Evolutionary conservation across 805 yeast species (phyloP).

Genomic region (Metschnikowia kunwiensis): DNA sequence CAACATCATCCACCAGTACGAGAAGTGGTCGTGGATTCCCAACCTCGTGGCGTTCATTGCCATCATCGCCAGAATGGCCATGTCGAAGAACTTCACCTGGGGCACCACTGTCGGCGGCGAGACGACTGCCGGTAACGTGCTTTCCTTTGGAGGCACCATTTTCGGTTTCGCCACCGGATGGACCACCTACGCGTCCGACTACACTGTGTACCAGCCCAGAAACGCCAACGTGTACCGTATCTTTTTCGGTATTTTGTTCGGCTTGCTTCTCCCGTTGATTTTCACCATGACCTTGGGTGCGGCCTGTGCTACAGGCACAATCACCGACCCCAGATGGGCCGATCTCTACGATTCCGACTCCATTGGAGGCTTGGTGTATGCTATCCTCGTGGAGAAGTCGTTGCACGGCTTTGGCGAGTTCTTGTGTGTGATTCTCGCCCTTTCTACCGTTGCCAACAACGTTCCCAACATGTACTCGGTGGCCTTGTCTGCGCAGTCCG

Average conservation of each 20-base stretch:
- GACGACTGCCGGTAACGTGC: slow-evolving; percentile 69
- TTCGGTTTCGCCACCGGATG: slow-evolving; percentile 93
- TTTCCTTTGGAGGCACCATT: slow-evolving; percentile 78
- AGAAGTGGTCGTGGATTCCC: slow-evolving; percentile 88
- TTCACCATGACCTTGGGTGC: slow-evolving; percentile 83
- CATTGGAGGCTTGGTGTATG: slow-evolving; percentile 81
- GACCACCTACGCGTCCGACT: slow-evolving; percentile 91
- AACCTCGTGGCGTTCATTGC: slow-evolving; percentile 69
- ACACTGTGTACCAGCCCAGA: slow-evolving; percentile 81
- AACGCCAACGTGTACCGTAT: slow-evolving; percentile 56
- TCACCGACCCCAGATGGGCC: slow-evolving; percentile 41
- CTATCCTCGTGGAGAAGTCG: slow-evolving; percentile 72
- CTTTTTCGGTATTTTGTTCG: slow-evolving; percentile 60
- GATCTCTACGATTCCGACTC: slow-evolving; percentile 51
- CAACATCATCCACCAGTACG: slow-evolving; percentile 74
- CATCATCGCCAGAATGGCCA: slow-evolving; percentile 72
- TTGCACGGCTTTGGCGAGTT: slow-evolving; percentile 88
- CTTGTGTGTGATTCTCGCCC: slow-evolving; percentile 77
- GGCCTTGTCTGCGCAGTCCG: slow-evolving; percentile 80
- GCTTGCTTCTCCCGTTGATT: slow-evolving; percentile 64
- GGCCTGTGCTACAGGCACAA: slow-evolving; percentile 72
- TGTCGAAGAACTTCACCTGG: slow-evolving; percentile 55
- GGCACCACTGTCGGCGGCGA: slow-evolving; percentile 44
- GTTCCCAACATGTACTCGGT: slow-evolving; percentile 93
- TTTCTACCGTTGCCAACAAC: slow-evolving; percentile 87